phyloP scores from a whole-genome alignment of 805 yeast genomes.

The Millerozyma acaciae region DNA sequence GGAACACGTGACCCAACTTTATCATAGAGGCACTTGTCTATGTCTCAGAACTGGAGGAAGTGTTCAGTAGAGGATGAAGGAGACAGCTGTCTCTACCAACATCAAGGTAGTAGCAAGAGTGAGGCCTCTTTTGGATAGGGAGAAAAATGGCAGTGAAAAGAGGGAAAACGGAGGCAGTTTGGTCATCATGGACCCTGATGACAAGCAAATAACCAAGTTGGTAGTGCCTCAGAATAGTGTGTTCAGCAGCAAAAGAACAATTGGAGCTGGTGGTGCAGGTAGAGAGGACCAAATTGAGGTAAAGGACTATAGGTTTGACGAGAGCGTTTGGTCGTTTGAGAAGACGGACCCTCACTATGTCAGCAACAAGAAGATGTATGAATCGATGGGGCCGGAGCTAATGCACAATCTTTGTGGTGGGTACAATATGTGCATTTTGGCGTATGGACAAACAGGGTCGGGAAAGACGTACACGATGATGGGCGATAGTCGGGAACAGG shows the following conservation, averaged over 20 bases:
- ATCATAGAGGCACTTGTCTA: too few relatives aligned
- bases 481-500: slow-evolving; percentile 32
- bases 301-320: slow-evolving; percentile 48
- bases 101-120: slow-evolving; percentile 52
- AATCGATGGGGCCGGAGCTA: slow-evolving; percentile 53
- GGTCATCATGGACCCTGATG: slow-evolving; percentile 27
- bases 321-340: slow-evolving; percentile 46
- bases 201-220: slow-evolving; percentile 15
- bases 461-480: slow-evolving; percentile 44
- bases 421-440: slow-evolving; percentile 39
- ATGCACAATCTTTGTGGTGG: slow-evolving; percentile 46
- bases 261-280: slow-evolving; percentile 4
- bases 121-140: slow-evolving; percentile 41
- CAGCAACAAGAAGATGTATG: slow-evolving; percentile 50
- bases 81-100: slow-evolving; percentile 16
- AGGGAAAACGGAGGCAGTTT: slow-evolving; percentile 16
- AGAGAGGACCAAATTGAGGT: slow-evolving; percentile 11
- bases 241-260: slow-evolving; percentile 9
- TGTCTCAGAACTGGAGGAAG: too few relatives aligned
- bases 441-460: slow-evolving; percentile 42
- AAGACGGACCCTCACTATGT: slow-evolving; percentile 29
- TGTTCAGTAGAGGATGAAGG: too few relatives aligned
- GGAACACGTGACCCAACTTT: too few relatives aligned
- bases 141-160: slow-evolving; percentile 11
- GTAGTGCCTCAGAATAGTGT: slow-evolving; percentile 21